Evolutionary conservation across 2,329 filamentous ascomycete species (phyloP).

Genomic region (Aspergillus latus): DNA sequence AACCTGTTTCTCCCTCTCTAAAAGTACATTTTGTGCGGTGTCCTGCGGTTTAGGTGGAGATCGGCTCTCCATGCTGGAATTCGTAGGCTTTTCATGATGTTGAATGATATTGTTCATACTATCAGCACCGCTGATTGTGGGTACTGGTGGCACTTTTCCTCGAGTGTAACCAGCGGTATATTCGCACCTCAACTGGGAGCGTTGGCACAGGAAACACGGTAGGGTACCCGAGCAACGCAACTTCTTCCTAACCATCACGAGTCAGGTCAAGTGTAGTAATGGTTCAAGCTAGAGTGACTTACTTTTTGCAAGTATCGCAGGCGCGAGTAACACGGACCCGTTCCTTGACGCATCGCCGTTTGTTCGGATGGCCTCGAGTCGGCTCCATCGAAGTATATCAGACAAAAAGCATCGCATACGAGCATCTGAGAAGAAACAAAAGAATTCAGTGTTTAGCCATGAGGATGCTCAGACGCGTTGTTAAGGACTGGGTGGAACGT

Average conservation of each 20-base stretch:
- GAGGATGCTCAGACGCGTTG: background rate
- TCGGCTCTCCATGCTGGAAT: background rate
- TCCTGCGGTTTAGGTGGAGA: background rate
- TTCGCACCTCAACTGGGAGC: constrained; percentile 7
- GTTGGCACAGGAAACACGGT: constrained; percentile 16
- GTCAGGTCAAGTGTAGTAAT: background rate
- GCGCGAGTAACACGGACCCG: constrained; percentile 20
- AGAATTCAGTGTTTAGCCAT: background rate
- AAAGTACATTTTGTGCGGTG: background rate
- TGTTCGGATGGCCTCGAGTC: constrained; percentile 4
- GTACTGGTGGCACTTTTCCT: constrained; percentile 16
- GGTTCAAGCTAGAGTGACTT: background rate
- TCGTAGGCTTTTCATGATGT: background rate
- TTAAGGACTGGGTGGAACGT: background rate
- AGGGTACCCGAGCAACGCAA: constrained; percentile 19
- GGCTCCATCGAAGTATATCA: constrained; percentile 7
- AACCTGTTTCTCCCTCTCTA: background rate
- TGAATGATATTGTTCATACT: background rate
- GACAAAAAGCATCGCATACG: background rate
- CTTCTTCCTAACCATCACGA: constrained; percentile 11
- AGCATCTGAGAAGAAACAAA: background rate
- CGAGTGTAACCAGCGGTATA: constrained; percentile 19
- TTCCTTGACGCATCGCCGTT: constrained; percentile 17
- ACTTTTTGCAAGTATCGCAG: constrained; percentile 19
- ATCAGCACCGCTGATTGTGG: background rate